Evolutionary conservation across 345 rosid genomes (phyloP).

Genomic region (Rhodomyrtus tomentosa): DNA sequence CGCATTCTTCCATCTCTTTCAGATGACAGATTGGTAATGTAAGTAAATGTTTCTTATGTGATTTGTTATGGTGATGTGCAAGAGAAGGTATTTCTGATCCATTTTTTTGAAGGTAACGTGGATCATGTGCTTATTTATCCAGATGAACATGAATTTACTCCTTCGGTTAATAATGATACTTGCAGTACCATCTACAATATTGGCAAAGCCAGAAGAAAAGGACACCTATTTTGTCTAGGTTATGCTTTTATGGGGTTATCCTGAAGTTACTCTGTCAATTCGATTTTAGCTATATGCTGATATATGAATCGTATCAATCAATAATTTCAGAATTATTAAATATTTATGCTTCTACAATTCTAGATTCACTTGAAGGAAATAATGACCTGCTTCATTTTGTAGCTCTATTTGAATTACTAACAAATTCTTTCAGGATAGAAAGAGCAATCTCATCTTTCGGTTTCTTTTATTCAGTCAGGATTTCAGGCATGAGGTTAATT

Average conservation of each 20-base stretch:
- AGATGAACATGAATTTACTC: not conserved
- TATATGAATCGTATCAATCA: not conserved
- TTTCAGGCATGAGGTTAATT: conserved; percentile 96
- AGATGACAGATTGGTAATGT: conserved; percentile 98
- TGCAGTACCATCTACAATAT: not conserved
- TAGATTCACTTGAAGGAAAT: not conserved
- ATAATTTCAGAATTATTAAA: not conserved
- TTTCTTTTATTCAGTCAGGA: conserved; percentile 64
- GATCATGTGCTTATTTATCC: not conserved
- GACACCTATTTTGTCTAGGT: not conserved
- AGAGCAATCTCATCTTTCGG: not conserved
- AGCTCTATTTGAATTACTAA: not conserved
- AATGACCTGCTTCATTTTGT: conserved; percentile 1
- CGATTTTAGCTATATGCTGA: not conserved
- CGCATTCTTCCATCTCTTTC: conserved; percentile 97
- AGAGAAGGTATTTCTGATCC: not conserved
- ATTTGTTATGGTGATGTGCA: not conserved
- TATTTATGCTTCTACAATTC: not conserved
- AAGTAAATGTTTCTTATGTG: conserved; percentile 14
- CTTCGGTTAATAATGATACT: not conserved
- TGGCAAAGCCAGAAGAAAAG: not conserved
- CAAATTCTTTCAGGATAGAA: not conserved
- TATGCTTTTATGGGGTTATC: not conserved
- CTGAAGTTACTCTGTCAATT: not conserved
- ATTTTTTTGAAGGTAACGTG: not conserved